Evolutionary conservation across 305 asterid species (phyloP).

Genomic region (Fraxinus paxiana): DNA sequence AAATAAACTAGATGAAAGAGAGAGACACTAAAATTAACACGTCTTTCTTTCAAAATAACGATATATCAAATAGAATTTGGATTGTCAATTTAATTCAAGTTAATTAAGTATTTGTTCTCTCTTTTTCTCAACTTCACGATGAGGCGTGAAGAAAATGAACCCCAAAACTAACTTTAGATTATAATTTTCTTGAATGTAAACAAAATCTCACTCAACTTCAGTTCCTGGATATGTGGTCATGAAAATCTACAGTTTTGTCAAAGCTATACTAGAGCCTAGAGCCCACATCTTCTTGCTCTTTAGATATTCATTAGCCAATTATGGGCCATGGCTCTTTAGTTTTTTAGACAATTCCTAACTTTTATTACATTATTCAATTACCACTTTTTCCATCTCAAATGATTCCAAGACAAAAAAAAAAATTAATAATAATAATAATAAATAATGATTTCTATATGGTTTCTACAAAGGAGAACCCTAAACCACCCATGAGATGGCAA

Average conservation of each 20-base stretch:
- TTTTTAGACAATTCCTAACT: slow-evolving; percentile 29
- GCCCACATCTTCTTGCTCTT: slow-evolving; percentile 23
- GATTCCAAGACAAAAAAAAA: slow-evolving; percentile 14
- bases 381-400: slow-evolving; percentile 21
- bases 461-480: slow-evolving; percentile 13
- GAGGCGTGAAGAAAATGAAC: slow-evolving; percentile 34
- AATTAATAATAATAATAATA: not conserved
- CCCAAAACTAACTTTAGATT: slow-evolving; percentile 30
- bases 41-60: not conserved
- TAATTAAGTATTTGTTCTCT: not conserved
- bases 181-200: slow-evolving; percentile 21
- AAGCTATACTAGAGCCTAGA: slow-evolving; percentile 31
- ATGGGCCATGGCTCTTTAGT: slow-evolving; percentile 34
- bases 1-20: not conserved
- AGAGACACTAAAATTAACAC: not conserved
- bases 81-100: not conserved
- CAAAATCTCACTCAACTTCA: slow-evolving; percentile 1
- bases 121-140: slow-evolving; percentile 28
- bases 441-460: slow-evolving; percentile 2
- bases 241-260: slow-evolving; percentile 31
- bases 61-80: not conserved
- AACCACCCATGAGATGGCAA: slow-evolving; percentile 15
- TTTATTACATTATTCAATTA: slow-evolving; percentile 22
- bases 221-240: slow-evolving; percentile 27
- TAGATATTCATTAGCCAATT: slow-evolving; percentile 34